These are phyloP conservation scores for Saccharomycopsis sp. DNA, from an alignment of 805 yeast genomes.

Conservation along the genomic window DNA sequence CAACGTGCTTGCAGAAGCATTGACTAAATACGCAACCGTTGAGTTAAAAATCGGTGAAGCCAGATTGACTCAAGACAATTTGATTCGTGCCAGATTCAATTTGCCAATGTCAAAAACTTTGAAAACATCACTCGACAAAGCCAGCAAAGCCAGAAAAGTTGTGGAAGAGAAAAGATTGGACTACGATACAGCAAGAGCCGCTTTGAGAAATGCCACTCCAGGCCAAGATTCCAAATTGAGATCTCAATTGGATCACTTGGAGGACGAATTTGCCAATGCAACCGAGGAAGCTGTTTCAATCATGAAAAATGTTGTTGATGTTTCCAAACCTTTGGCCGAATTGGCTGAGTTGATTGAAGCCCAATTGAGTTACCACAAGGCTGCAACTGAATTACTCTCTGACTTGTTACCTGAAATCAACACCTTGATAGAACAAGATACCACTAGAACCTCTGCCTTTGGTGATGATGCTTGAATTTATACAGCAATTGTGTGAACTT, in stretches of 20 bases:
- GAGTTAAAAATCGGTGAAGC: constrained; percentile 74
- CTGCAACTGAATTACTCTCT: constrained; percentile 58
- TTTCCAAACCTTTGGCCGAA: constrained; percentile 59
- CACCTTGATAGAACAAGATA: constrained; percentile 46
- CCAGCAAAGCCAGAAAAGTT: constrained; percentile 57
- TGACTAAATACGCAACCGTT: constrained; percentile 58
- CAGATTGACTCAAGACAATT: constrained; percentile 71
- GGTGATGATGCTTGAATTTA: constrained; percentile 18
- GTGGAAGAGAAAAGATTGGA: constrained; percentile 72
- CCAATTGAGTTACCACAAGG: constrained; percentile 72
- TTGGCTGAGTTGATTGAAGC: constrained; percentile 64
- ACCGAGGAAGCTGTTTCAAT: constrained; percentile 80
- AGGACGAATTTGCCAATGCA: constrained; percentile 83
- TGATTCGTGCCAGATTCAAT: constrained; percentile 62
- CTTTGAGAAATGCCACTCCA: constrained; percentile 41
- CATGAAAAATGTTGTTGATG: constrained; percentile 71
- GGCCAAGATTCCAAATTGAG: constrained; percentile 66
- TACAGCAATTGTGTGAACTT: no score
- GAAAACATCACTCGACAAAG: constrained; percentile 49
- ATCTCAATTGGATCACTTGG: constrained; percentile 72
- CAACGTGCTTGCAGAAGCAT: constrained; percentile 50
- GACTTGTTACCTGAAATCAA: constrained; percentile 58
- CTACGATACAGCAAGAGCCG: constrained; percentile 69
- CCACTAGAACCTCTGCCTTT: constrained; percentile 21
- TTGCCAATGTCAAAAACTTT: constrained; percentile 54